A percentile compares a stretch with the other conserved stretches of the same genome.
Conservation (phyloP, 2,329 filamentous ascomycete species). For the Chaetoscypha palmicola region DNA sequence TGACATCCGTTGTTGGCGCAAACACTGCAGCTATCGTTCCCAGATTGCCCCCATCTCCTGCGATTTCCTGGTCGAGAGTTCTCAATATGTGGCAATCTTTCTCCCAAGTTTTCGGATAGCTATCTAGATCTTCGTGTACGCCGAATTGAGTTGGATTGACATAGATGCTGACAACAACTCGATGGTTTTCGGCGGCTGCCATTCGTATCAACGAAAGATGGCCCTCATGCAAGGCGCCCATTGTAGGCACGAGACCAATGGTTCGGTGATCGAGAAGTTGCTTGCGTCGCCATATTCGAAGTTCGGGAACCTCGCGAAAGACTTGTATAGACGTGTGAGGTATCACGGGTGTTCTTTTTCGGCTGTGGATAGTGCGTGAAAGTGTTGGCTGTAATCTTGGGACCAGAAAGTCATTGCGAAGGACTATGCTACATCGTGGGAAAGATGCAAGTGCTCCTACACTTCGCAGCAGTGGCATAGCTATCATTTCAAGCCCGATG, state of each 20-base stretch:
- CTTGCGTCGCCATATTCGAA: conserved; percentile 63
- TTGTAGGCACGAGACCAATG: conserved; percentile 88
- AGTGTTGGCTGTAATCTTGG: conserved; percentile 14
- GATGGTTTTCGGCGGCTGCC: conserved; percentile 75
- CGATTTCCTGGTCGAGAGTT: conserved; percentile 64
- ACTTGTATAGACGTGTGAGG: conserved; percentile 57
- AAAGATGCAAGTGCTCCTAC: background rate
- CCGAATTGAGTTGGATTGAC: conserved; percentile 98
- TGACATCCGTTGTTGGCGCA: conserved; percentile 70
- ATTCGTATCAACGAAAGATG: conserved; percentile 80
- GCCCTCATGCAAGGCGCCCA: conserved; percentile 93
- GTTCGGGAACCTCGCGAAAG: conserved; percentile 65
- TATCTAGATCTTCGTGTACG: conserved; percentile 75
- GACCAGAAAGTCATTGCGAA: background rate
- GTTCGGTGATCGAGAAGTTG: conserved; percentile 61
- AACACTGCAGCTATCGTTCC: conserved; percentile 79
- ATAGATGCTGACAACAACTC: conserved; percentile 87
- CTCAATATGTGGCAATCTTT: conserved; percentile 63
- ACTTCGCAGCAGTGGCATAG: conserved; percentile 7
- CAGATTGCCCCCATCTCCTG: conserved; percentile 45
- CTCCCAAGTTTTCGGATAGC: conserved; percentile 87
- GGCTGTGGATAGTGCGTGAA: conserved; percentile 8
- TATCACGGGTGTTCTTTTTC: conserved; percentile 31
- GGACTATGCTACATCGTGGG: background rate
- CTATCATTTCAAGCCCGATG: conserved; percentile 5